phyloP scores from a whole-genome alignment of 371 early-diverging fungal genomes.

The Synchytrium microbalum region DNA sequence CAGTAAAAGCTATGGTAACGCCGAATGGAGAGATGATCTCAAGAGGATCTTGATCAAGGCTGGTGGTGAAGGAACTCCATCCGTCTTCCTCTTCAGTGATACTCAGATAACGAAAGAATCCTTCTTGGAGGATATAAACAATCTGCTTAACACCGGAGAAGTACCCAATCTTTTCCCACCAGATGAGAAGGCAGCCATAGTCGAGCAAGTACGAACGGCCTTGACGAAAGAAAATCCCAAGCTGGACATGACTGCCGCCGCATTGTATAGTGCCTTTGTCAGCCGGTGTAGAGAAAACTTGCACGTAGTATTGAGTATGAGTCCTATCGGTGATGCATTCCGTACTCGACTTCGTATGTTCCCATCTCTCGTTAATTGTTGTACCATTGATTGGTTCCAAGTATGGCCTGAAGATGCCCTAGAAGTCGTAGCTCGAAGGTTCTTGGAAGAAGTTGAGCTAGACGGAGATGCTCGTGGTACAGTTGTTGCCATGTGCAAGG shows the following conservation, averaged over 20 bases:
- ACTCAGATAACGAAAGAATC: constrained; percentile 42
- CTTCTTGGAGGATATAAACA: constrained; percentile 50
- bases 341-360: constrained; percentile 46
- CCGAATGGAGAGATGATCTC: constrained; percentile 47
- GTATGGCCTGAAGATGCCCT: constrained; percentile 54
- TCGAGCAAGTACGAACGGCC: constrained; percentile 38
- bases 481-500: constrained; percentile 44
- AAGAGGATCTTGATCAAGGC: constrained; percentile 44
- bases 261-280: constrained; percentile 45
- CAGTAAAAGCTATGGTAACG: constrained; percentile 41
- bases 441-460: constrained; percentile 45
- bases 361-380: constrained; percentile 48
- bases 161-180: constrained; percentile 47
- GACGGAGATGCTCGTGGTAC: constrained; percentile 22
- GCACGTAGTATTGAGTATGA: constrained; percentile 48
- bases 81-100: constrained; percentile 46
- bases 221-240: constrained; percentile 45
- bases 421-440: constrained; percentile 37
- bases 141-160: constrained; percentile 50
- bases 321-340: constrained; percentile 51
- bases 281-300: constrained; percentile 45
- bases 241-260: constrained; percentile 38
- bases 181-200: constrained; percentile 47
- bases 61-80: constrained; percentile 38
- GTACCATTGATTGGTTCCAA: constrained; percentile 56